Base-by-base conservation (phyloP, 352 stramenopile genomes). In the Blastocystis hominis region DNA sequence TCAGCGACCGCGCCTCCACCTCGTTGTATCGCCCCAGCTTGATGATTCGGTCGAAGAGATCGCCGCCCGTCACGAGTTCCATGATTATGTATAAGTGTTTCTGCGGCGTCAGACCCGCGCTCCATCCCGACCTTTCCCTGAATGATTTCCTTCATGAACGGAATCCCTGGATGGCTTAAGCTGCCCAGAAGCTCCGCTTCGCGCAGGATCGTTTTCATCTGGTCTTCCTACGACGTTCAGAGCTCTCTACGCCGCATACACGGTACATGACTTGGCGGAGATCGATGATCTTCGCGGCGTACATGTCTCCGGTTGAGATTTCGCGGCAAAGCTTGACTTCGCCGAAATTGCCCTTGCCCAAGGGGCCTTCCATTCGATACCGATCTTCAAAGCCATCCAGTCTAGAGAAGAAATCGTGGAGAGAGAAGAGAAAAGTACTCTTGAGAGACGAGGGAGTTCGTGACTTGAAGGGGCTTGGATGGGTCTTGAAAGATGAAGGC, bases 21-120 rank as follows among this genome's bases (percentile, higher is more conserved):
- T 98, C 96, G 4, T 92, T 94, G 89, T 98, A 98, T 66, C 91
- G 93, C 77, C 93, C 94, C 42, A 93, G 93, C 62, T 95, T 92
- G 0, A 95, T 91, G 13, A 97, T 92, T n/a, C 93, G 91, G 66
- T 95, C 92, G 89, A 96, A 96, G 17, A 96, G 88, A 62, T 96
- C 93, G 3, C 93, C 93, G 50, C 93, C 93, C 54, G 70, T 77
- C 34, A 91, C 89, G 40, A 91, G 78, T 38, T 91, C 90, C 90
- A 91, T 91, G 46, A 91, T 89, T 30, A 91, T 79, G 59, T 91
- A 90, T 36, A 91, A 38, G 10, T 75, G 64, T 24, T 88, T 76
- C n/a, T 91, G 72, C 15, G 68, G 87, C n/a, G 42, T 91, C 63
- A 75, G 10, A 53, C 17, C 2, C 10, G 70, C 5, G 38, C 13